These are phyloP conservation scores for Macrophomina phaseolina DNA, from an alignment of 2,329 filamentous ascomycete species.

Conservation along the genomic window DNA sequence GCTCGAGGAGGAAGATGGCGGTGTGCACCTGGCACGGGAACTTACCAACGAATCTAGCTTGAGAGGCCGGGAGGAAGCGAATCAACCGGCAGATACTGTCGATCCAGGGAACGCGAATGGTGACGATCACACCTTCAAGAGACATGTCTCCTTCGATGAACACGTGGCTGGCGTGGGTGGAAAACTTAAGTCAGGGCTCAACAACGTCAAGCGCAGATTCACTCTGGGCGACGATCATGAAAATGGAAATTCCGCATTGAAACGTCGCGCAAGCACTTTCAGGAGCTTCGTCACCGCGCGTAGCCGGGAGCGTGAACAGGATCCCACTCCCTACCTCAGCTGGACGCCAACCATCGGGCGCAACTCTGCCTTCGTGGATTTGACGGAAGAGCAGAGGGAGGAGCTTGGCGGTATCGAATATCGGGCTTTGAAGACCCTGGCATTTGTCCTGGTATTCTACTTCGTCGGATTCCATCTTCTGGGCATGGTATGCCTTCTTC, in stretches of 20 bases:
- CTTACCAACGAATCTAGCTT: constrained; percentile 49
- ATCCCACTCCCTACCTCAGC: constrained; percentile 85
- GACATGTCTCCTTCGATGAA: constrained; percentile 71
- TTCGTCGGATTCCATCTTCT: constrained; percentile 84
- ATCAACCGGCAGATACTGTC: constrained; percentile 26
- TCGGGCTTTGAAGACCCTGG: constrained; percentile 84
- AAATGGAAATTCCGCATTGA: constrained; percentile 56
- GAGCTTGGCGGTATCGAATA: constrained; percentile 98
- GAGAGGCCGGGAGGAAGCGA: constrained; percentile 41
- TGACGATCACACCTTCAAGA: constrained; percentile 50
- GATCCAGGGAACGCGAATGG: constrained; percentile 38
- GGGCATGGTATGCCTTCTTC: constrained; percentile 73
- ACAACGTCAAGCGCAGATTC: constrained; percentile 12
- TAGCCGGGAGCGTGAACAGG: constrained; percentile 46
- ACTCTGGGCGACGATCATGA: constrained; percentile 13
- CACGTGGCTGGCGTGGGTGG: constrained; percentile 1
- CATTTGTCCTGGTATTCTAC: constrained; percentile 77
- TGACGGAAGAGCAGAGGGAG: constrained; percentile 89
- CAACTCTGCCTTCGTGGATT: constrained; percentile 88
- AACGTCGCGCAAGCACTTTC: constrained; percentile 57
- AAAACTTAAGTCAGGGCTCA: constrained; percentile 4
- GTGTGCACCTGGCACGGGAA: constrained; percentile 30
- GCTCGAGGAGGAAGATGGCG: constrained; percentile 55
- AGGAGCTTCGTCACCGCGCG: constrained; percentile 63
- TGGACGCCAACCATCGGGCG: constrained; percentile 91